These are phyloP conservation scores for Clarireedia paspali DNA, from an alignment of 2,329 filamentous ascomycete genomes.

Conservation along the genomic window DNA sequence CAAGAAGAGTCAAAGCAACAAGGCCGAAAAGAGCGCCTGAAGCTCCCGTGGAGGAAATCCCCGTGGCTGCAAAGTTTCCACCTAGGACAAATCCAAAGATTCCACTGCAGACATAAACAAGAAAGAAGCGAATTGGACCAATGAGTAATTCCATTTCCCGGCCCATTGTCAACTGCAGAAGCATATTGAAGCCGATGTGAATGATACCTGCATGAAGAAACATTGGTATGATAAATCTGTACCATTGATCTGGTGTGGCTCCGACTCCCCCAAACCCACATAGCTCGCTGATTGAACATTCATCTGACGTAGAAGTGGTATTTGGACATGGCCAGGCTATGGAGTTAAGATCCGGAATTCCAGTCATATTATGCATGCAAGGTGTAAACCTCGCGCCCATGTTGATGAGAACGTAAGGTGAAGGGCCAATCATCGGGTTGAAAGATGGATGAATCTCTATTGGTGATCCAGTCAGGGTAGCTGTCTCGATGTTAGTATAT, in stretches of 20 bases:
- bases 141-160: slow-evolving; percentile 90
- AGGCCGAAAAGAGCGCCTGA: slow-evolving; percentile 90
- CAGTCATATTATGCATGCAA: slow-evolving; percentile 82
- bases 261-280: slow-evolving; percentile 64
- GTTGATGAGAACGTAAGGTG: slow-evolving; percentile 83
- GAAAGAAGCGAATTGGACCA: slow-evolving; percentile 75
- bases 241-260: slow-evolving; percentile 82
- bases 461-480: slow-evolving; percentile 62
- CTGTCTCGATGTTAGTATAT: slow-evolving; percentile 34
- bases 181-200: slow-evolving; percentile 92
- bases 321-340: slow-evolving; percentile 76
- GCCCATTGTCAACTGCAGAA: slow-evolving; percentile 82
- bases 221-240: slow-evolving; percentile 88
- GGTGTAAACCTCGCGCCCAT: slow-evolving; percentile 91
- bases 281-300: slow-evolving; percentile 70
- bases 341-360: slow-evolving; percentile 47
- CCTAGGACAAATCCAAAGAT: slow-evolving; percentile 96
- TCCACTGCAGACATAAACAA: slow-evolving; percentile 85
- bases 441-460: slow-evolving; percentile 61
- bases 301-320: slow-evolving; percentile 50
- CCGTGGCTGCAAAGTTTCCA: slow-evolving; percentile 81
- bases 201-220: slow-evolving; percentile 92
- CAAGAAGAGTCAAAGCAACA: slow-evolving; percentile 78
- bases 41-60: slow-evolving; percentile 77
- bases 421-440: slow-evolving; percentile 97